These are phyloP conservation scores for Orychophragmus violaceus DNA, from an alignment of 345 rosid species.

Conservation along the genomic window DNA sequence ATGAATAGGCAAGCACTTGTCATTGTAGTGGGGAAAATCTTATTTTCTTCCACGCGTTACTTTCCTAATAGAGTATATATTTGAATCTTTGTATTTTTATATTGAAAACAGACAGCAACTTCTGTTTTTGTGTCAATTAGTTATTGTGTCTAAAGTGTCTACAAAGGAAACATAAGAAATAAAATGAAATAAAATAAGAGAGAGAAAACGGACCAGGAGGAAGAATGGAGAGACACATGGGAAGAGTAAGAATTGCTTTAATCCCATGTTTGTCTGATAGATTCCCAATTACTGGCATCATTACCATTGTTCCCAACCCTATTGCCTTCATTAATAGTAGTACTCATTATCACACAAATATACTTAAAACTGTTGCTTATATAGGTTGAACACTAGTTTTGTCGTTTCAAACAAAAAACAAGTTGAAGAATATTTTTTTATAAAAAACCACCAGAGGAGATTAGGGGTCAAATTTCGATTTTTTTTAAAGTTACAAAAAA, in stretches of 20 bases:
- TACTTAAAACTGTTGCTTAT: neutral
- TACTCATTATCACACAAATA: neutral
- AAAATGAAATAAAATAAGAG: neutral
- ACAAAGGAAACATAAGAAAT: neutral
- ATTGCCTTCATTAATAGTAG: constrained; percentile 38
- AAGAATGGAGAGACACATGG: constrained; percentile 48
- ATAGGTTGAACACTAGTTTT: too few relatives aligned
- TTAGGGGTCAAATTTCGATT: too few relatives aligned
- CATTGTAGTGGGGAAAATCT: neutral
- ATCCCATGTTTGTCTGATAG: constrained; percentile 76
- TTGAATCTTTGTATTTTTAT: neutral
- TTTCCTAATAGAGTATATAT: neutral
- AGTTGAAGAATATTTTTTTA: too few relatives aligned
- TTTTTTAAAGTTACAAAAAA: too few relatives aligned
- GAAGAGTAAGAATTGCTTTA: constrained; percentile 64
- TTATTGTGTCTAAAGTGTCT: neutral
- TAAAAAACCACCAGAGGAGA: too few relatives aligned
- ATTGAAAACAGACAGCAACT: neutral
- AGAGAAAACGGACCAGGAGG: constrained; percentile 43
- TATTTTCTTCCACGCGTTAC: neutral
- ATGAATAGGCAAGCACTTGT: neutral
- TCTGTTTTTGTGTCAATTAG: neutral
- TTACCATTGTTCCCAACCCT: constrained; percentile 69
- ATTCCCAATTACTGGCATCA: constrained; percentile 80
- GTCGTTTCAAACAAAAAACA: too few relatives aligned